Conservation (phyloP, 352 stramenopile genomes). For the Phytophthora sp. region DNA sequence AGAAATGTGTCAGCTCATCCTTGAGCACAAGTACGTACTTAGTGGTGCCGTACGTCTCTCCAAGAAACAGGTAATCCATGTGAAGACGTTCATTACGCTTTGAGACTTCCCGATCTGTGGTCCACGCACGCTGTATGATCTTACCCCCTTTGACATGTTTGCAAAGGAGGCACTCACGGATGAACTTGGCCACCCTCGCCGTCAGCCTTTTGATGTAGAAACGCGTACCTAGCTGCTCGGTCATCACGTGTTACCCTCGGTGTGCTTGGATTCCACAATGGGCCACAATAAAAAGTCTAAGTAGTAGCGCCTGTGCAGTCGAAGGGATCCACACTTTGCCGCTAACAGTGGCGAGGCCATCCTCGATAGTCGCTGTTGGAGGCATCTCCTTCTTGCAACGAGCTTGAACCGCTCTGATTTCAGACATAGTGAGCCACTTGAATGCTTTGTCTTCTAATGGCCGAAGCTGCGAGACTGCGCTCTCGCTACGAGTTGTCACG, state of each 20-base stretch:
- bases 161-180: background rate
- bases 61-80: background rate
- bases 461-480: no score
- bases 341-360: no score
- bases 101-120: background rate
- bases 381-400: background rate
- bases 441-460: no score
- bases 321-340: background rate
- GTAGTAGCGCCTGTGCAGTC: background rate
- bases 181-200: background rate
- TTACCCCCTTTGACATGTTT: background rate
- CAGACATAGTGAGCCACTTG: no score
- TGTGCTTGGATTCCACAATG: background rate
- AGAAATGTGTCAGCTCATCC: background rate
- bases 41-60: background rate
- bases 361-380: background rate
- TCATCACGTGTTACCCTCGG: background rate
- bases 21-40: background rate
- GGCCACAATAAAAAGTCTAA: background rate
- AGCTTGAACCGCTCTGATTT: no score
- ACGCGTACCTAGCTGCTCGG: conserved; percentile 4
- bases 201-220: background rate
- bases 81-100: conserved; percentile 5
- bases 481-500: no score
- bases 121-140: background rate